Base-by-base conservation (phyloP, 352 stramenopile species). In the Phytophthora multivora region DNA sequence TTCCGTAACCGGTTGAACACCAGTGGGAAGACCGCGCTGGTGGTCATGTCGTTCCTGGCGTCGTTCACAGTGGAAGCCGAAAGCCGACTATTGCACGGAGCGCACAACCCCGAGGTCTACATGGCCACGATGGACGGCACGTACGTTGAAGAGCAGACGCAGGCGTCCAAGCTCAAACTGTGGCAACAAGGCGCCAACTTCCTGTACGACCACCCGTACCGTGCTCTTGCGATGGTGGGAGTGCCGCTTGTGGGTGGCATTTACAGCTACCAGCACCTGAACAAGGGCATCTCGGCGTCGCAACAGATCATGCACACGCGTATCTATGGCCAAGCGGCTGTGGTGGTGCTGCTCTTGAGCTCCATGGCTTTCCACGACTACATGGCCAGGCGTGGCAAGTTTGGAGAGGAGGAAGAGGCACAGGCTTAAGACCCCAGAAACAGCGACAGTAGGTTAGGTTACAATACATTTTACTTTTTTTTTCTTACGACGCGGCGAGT, bases 321-420 rank as follows among this genome's bases (percentile, higher is more conserved):
- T 48, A 86, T 92, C 50, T 92, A 92, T 76, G 80, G 80, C 23
- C 83, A 92, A 50, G 73, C 66, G 15, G 64, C 80, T 0, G 74
- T 89, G 10, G 79, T 92, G 3, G 67, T 84, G 42, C 26, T 90
- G 43, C 66, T 92, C 47, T 64, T 92, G 26, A 69, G 73, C 52
- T 83, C 83, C 13, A 92, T 92, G 80, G 79, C 69, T 4, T 90
- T 92, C 74, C 79, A 92, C 53, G 83, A 92, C 66, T 92, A 75
- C 51, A 93, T 93, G 81, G 63, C 70, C 8, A 78, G 77, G 47
- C 81, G 66, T 28, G 84, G 84, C 41, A 78, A 79, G 64, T 92
- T 87, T 26, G 79, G 79, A 41, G 69, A 79, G 23, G 59, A 74
- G 18, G 42, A 71, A 35, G 61, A 60, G 33, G 47, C 31, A 6